phyloP scores from a whole-genome alignment of 176 grass and related monocot species.

The Bolboschoenus planiculmis region DNA sequence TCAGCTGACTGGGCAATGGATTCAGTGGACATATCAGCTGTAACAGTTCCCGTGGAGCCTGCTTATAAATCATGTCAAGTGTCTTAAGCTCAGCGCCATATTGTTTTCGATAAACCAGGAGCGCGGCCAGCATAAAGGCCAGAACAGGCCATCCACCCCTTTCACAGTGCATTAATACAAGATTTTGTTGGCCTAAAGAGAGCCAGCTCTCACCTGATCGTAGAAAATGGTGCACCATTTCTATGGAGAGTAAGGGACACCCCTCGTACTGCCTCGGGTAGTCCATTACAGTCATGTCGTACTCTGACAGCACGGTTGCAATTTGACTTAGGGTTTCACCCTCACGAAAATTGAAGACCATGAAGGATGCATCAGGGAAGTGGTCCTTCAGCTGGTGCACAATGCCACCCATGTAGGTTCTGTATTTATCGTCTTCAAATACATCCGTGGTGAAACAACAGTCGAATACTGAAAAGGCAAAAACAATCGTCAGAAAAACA shows the following conservation, averaged over 20 bases:
- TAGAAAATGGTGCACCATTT: conserved; percentile 91
- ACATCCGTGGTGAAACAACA: conserved; percentile 95
- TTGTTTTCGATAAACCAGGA: conserved; percentile 86
- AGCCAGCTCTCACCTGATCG: conserved; percentile 96
- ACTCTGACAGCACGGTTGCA: conserved; percentile 45
- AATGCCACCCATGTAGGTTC: conserved; percentile 68
- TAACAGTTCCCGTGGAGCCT: conserved; percentile 75
- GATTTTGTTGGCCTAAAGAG: conserved; percentile 73
- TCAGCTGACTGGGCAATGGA: conserved; percentile 87
- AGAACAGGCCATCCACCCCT: conserved; percentile 86
- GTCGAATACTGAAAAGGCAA: conserved; percentile 66
- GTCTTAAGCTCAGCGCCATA: conserved; percentile 76
- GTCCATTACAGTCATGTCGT: conserved; percentile 94
- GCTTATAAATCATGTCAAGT: conserved; percentile 94
- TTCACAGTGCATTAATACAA: conserved; percentile 93
- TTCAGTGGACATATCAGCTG: conserved; percentile 76
- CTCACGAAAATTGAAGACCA: conserved; percentile 97
- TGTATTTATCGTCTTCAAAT: conserved; percentile 63
- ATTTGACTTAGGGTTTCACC: conserved; percentile 66
- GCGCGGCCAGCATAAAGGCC: conserved; percentile 87
- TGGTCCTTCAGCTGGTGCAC: conserved; percentile 63
- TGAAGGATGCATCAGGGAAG: conserved; percentile 81
- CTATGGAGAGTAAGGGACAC: conserved; percentile 77
- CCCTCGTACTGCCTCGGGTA: conserved; percentile 91
- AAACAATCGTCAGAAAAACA: conserved; percentile 1